Evolutionary conservation across 2,329 filamentous ascomycete genomes (phyloP).

Genomic region (Colletotrichum karsti): DNA sequence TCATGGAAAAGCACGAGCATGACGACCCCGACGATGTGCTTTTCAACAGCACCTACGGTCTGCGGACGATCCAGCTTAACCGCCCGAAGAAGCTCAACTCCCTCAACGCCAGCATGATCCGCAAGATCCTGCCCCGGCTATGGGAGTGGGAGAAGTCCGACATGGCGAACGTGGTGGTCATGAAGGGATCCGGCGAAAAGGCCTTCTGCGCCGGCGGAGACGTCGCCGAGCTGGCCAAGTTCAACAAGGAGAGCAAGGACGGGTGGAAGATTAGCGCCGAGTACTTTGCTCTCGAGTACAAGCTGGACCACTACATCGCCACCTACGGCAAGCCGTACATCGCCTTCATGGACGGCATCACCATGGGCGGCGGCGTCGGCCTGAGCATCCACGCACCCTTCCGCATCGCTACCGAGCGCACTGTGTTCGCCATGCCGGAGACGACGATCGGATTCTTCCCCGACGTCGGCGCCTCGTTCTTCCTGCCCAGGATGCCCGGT

Average conservation of each 20-base stretch:
- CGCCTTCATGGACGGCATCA: constrained; percentile 96
- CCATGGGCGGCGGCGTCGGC: constrained; percentile 97
- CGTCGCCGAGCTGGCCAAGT: constrained; percentile 78
- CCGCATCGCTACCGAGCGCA: constrained; percentile 94
- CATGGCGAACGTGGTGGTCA: constrained; percentile 89
- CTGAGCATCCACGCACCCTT: constrained; percentile 95
- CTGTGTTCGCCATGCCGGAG: constrained; percentile 97
- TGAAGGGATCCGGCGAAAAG: constrained; percentile 87
- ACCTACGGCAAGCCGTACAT: constrained; percentile 94
- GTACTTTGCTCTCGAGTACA: constrained; percentile 96
- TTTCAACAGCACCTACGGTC: constrained; percentile 87
- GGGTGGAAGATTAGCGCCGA: constrained; percentile 80
- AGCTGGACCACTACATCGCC: constrained; percentile 93
- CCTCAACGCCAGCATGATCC: constrained; percentile 91
- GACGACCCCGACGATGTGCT: constrained; percentile 92
- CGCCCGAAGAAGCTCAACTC: constrained; percentile 92
- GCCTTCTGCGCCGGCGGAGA: constrained; percentile 96
- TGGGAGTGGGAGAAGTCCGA: constrained; percentile 96
- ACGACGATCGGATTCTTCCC: constrained; percentile 99
- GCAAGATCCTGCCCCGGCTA: constrained; percentile 90
- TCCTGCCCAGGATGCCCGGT: constrained; percentile 89
- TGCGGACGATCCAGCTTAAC: constrained; percentile 94
- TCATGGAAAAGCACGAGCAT: constrained; percentile 66
- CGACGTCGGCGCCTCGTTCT: constrained; percentile 96
- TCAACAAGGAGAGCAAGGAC: constrained; percentile 73